phyloP scores from a whole-genome alignment of 352 stramenopile species.

The Plasmopara viticola region DNA sequence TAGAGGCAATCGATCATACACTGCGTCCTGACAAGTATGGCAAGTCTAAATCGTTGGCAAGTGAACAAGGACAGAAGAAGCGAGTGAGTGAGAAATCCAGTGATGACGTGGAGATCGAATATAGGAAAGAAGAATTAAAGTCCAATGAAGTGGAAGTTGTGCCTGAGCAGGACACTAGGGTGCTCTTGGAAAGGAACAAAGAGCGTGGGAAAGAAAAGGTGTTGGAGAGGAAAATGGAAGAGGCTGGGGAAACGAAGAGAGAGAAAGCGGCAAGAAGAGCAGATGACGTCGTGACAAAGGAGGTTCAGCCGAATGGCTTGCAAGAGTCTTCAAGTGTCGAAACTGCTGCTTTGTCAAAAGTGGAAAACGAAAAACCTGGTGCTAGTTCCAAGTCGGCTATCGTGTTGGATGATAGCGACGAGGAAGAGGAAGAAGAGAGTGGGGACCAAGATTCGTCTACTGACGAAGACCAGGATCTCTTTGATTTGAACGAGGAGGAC shows the following conservation, averaged over 20 bases:
- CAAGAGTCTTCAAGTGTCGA: slow-evolving; percentile 2
- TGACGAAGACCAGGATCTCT: slow-evolving; percentile 55
- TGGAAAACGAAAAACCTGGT: slow-evolving; percentile 11
- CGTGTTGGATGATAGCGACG: slow-evolving; percentile 46
- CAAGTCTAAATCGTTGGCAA: slow-evolving; percentile 10
- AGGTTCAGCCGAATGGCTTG: neutral
- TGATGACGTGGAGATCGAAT: slow-evolving; percentile 32
- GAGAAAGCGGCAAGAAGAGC: slow-evolving; percentile 10
- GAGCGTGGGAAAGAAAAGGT: slow-evolving; percentile 3
- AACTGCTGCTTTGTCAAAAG: neutral
- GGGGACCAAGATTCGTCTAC: slow-evolving; percentile 46
- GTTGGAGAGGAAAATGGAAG: slow-evolving; percentile 12
- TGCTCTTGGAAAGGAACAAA: slow-evolving; percentile 13
- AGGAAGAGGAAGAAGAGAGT: slow-evolving; percentile 23
- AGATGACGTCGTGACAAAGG: slow-evolving; percentile 20
- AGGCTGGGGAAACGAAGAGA: slow-evolving; percentile 9
- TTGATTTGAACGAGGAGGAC: slow-evolving; percentile 69
- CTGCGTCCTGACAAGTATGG: slow-evolving; percentile 23
- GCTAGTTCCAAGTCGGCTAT: slow-evolving; percentile 42
- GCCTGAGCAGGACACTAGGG: slow-evolving; percentile 17
- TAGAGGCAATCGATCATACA: slow-evolving; percentile 43
- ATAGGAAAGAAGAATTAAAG: slow-evolving; percentile 26
- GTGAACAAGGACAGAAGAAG: slow-evolving; percentile 19
- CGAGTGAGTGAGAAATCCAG: slow-evolving; percentile 26
- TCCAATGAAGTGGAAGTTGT: slow-evolving; percentile 37